Base-by-base conservation (phyloP, 805 yeast genomes). In the Ogataea saltuana region DNA sequence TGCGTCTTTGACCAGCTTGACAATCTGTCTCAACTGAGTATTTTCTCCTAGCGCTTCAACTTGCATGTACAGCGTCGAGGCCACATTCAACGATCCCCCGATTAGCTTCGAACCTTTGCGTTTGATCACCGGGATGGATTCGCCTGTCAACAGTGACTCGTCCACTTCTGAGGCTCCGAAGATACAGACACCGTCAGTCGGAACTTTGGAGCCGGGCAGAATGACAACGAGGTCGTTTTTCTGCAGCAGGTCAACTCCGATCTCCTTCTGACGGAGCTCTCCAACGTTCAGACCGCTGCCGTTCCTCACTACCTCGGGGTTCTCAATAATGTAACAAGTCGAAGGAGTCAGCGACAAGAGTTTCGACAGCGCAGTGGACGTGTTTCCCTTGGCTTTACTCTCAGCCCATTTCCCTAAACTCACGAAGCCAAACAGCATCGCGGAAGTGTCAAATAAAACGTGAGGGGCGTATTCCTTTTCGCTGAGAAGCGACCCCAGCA, bases 101-200 rank as follows among this genome's bases (percentile, higher is more conserved):
- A 86, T 80, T 1, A 93, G 85, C 2, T 54, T 48, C 26, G 83
- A 83, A 2, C 88, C 89, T 2, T 54, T 54, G 2, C 40, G 56
- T 56, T 91, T 93, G 30, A 68, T 63, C 1, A 90, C 81, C 1
- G 96, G 90, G 29, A 78, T 59, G 0, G 96, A 78, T 65, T 93
- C 99, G 38, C 99, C 99, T 0, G 99, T 91, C 43, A 93, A 70
- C 18, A 90, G 67, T 2, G 97, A 83, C 64, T 93, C 99, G 58
- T 90, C 91, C 23, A 88, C 75, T 56, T 86, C 96, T 0, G 96
- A 77, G 44, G 76, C 76, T 6, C 99, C 99, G 50, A 72, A 71
- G 1, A 85, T 65, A 13, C 95, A 81, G 6, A 72, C 60, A 36
- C 98, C 99, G 70, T 93, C 99, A 1, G 96, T 89, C 1, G 98